A percentile compares a stretch with the other conserved stretches of the same genome.
These are phyloP conservation scores for Tricholoma hemisulphureum DNA, from an alignment of 768 basidiomycete genomes.

Conservation along the genomic window DNA sequence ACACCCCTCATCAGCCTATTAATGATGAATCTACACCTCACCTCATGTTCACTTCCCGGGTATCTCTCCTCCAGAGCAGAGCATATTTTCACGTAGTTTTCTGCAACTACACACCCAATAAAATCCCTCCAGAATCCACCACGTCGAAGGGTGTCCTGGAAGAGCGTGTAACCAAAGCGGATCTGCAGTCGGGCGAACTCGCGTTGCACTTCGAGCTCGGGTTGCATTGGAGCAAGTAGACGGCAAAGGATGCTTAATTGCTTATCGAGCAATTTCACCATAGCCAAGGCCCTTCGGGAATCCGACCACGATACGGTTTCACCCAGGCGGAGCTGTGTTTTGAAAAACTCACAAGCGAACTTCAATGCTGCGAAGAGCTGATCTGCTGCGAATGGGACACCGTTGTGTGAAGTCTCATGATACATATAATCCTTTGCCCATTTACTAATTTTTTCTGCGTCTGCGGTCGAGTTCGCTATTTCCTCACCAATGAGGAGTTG, in stretches of 20 bases:
- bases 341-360: neutral
- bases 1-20: slow-evolving; percentile 1
- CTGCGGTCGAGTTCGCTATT: neutral
- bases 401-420: neutral
- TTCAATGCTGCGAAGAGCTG: neutral
- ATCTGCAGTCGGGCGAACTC: slow-evolving; percentile 1
- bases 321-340: neutral
- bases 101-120: neutral
- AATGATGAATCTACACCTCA: neutral
- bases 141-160: neutral
- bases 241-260: neutral
- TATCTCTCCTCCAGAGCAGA: neutral
- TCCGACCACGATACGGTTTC: neutral
- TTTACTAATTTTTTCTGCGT: neutral
- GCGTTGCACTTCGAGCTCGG: neutral
- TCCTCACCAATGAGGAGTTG: neutral
- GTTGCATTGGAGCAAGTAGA: neutral
- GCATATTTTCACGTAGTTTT: neutral
- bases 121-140: neutral
- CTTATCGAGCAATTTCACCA: neutral
- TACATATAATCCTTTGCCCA: neutral
- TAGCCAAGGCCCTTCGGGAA: neutral
- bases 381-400: neutral
- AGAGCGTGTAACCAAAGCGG: neutral
- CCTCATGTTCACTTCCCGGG: neutral